A percentile compares a stretch with the other conserved stretches of the same genome.
phyloP scores from a whole-genome alignment of 2,329 filamentous ascomycete genomes.

The Cytospora piceae region DNA sequence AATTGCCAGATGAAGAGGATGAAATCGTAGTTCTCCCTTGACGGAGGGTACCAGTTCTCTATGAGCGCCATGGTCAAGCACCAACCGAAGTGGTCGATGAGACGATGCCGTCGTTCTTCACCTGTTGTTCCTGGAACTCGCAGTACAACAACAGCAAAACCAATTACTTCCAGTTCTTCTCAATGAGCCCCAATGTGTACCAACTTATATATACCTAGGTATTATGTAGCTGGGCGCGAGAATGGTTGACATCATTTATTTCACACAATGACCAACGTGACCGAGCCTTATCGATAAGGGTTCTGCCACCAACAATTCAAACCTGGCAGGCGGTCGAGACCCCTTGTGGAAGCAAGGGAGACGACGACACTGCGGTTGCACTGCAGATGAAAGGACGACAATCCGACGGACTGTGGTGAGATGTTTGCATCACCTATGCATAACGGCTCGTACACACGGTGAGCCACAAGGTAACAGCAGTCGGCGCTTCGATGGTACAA shows the following conservation, averaged over 20 bases:
- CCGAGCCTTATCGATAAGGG: neutral
- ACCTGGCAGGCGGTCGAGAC: neutral
- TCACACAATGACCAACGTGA: neutral
- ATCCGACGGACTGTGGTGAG: neutral
- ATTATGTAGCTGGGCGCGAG: too few species aligned
- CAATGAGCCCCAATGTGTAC: neutral
- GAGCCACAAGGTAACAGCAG: neutral
- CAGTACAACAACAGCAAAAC: neutral
- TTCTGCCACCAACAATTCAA: slow-evolving; percentile 1
- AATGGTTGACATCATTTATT: slow-evolving; percentile 17
- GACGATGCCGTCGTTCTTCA: neutral
- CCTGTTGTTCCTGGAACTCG: neutral
- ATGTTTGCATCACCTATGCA: neutral
- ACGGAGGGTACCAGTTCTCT: slow-evolving; percentile 61
- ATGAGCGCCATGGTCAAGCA: slow-evolving; percentile 50
- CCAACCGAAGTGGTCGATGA: neutral
- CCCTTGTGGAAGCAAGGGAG: neutral
- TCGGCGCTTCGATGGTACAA: neutral
- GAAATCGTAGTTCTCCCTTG: slow-evolving; percentile 59
- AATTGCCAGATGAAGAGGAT: slow-evolving; percentile 58
- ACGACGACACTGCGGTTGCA: neutral
- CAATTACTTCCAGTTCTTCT: neutral
- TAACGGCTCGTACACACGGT: neutral
- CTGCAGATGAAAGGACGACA: neutral
- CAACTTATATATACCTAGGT: neutral